phyloP scores from a whole-genome alignment of 148 eudicot species.

The Pouteria glomerata region DNA sequence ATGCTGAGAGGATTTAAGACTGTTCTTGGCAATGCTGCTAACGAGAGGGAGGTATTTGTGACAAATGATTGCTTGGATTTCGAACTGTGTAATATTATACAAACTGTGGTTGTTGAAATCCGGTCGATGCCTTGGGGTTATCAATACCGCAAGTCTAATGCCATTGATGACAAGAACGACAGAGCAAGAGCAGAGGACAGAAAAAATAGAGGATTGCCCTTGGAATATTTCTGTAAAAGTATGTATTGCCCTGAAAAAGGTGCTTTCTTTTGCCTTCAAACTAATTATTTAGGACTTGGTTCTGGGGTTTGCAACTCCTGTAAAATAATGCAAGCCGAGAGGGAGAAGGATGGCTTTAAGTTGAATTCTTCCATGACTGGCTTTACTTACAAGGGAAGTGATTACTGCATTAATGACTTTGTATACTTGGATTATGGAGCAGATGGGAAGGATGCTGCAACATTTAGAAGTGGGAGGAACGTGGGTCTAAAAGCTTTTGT shows the following conservation, averaged over 20 bases:
- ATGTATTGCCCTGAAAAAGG: conserved; percentile 81
- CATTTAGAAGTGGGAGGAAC: conserved; percentile 84
- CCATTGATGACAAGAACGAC: conserved; percentile 51
- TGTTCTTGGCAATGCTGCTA: conserved; percentile 70
- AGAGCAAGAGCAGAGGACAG: conserved; percentile 80
- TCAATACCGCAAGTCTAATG: conserved; percentile 66
- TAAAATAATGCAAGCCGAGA: conserved; percentile 32
- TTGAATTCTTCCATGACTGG: conserved; percentile 51
- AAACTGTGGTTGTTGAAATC: conserved; percentile 43
- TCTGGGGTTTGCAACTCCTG: conserved; percentile 70
- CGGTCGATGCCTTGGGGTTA: conserved; percentile 70
- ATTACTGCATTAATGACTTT: conserved; percentile 63
- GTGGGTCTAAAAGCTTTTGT: conserved; percentile 91
- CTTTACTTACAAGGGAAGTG: conserved; percentile 54
- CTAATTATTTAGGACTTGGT: conserved; percentile 57
- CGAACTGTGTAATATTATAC: conserved; percentile 52
- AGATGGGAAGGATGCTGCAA: conserved; percentile 44
- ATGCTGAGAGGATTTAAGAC: conserved; percentile 73
- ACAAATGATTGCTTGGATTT: conserved; percentile 73
- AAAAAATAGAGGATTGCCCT: conserved; percentile 66
- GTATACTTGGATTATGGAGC: conserved; percentile 57
- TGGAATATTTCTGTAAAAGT: conserved; percentile 82
- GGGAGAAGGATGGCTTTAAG: conserved; percentile 40
- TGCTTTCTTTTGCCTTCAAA: conserved; percentile 64
- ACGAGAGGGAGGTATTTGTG: conserved; percentile 84